Conservation (phyloP, 1,284 basidiomycete species). For the Agaricales sp. region DNA sequence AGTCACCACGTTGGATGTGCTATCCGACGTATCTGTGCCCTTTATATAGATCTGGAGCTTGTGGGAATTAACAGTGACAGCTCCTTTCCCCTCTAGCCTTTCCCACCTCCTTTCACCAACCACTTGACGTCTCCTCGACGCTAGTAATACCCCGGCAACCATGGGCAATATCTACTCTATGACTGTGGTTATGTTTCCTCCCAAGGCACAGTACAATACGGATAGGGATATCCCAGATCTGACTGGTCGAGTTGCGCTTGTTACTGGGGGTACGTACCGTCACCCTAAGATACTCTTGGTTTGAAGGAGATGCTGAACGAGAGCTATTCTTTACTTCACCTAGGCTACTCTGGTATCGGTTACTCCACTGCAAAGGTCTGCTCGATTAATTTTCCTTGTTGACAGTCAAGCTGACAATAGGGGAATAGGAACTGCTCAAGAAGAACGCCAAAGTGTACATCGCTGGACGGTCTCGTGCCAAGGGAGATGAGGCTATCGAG, state of each 20-base stretch:
- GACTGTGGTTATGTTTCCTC: neutral
- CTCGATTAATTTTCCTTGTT: neutral
- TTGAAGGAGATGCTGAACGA: neutral
- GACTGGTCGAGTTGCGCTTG: neutral
- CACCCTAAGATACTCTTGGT: neutral
- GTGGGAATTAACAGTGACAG: no score
- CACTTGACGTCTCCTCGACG: no score
- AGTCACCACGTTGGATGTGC: no score
- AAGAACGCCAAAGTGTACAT: conserved; percentile 46
- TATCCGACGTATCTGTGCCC: no score
- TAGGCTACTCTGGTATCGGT: conserved; percentile 1
- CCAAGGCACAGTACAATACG: neutral
- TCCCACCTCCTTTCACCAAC: no score
- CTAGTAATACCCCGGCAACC: no score
- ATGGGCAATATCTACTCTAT: neutral
- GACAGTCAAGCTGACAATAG: neutral
- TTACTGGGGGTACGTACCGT: neutral
- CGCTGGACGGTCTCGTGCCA: conserved; percentile 29
- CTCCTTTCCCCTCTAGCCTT: no score
- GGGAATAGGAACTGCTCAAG: conserved; percentile 24
- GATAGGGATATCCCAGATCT: conserved; percentile 1
- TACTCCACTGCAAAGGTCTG: neutral
- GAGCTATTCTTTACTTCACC: no score
- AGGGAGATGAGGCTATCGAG: conserved; percentile 32
- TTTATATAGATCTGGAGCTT: no score